Conservation (phyloP, 2,329 filamentous ascomycete species). For the Aureobasidium vineae region DNA sequence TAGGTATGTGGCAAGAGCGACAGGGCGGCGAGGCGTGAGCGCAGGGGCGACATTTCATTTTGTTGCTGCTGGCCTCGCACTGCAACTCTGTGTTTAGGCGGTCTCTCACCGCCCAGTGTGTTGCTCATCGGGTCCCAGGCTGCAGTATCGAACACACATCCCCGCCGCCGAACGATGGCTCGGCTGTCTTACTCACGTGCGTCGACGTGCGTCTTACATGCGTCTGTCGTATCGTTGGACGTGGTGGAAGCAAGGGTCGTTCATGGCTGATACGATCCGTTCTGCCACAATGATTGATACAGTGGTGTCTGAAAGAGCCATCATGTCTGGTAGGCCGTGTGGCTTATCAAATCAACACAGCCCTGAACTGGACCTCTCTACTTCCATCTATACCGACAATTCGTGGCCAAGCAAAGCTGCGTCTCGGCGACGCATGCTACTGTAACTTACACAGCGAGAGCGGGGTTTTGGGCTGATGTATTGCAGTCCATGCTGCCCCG, state of each 20-base stretch:
- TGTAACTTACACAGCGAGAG: neutral
- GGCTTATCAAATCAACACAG: neutral
- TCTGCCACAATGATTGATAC: neutral
- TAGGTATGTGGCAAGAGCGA: neutral
- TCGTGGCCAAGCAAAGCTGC: neutral
- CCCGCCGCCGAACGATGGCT: neutral
- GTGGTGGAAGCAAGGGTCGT: slow-evolving; percentile 4
- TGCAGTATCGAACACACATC: neutral
- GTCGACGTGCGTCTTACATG: slow-evolving; percentile 15
- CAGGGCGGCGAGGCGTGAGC: neutral
- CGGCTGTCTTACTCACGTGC: slow-evolving; percentile 21
- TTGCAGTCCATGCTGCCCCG: slow-evolving; percentile 5
- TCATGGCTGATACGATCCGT: neutral
- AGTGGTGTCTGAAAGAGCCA: neutral
- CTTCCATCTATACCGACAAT: neutral
- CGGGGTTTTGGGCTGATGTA: slow-evolving; percentile 21
- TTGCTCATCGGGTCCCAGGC: neutral
- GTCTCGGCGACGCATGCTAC: neutral
- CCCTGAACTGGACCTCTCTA: neutral
- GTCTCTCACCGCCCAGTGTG: neutral
- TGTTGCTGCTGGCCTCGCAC: neutral
- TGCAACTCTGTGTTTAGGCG: neutral
- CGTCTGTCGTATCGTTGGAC: slow-evolving; percentile 5
- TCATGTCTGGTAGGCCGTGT: neutral
- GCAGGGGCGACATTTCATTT: neutral